Evolutionary conservation across 2,329 filamentous ascomycete species (phyloP), one percentile per base, ranked within the genome.

Genomic region (Phyllosticta citribraziliensis): DNA sequence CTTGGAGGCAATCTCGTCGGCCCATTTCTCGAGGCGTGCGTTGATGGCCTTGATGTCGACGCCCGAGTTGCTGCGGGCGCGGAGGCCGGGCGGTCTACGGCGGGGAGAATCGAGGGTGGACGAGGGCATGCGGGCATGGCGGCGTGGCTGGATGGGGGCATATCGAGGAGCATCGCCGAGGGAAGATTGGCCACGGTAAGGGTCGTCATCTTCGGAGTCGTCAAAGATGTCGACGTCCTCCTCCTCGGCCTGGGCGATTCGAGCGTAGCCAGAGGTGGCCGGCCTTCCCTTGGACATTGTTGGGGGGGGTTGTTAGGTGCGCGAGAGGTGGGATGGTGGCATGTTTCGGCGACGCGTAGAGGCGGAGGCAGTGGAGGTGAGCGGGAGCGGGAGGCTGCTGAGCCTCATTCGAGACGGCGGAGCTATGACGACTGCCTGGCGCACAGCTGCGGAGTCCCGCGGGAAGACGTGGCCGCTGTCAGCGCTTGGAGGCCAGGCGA

Each of bases 21-120:
- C 94, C 94, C 94, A 99, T 72, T 89, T 83, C 76, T 99, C 94
- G 25, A 99, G 79, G 24, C 94, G 84, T 63, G 93, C 92, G 74
- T 99, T 99, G 76, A 99, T 97, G 63, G 94, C 94, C 73, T 97
- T 97, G 71, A 99, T 89, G 70, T 99, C 94, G 19, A 99, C 93
- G 2, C 92, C 93, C 20, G 91, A 91, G 69, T 92, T 94, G 71
- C 89, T 88, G 65, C 86, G 81, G 63, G 79, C 76, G 57, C 84
- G 80, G 64, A 80, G 76, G 25, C 69, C 69, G 1, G 64, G 56
- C 60, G 66, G 67, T 52, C 69, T 68, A 56, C 66, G 55, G 24
- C 70, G 72, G 4, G 72, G 71, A 0, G 74, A 73, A 6, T 72
- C 64, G 2, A 63, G 62, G 22, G 68, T 70, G 6, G 74, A 73